Evolutionary conservation across 78 protist genomes (phyloP).

Genomic region (Guillardia theta): DNA sequence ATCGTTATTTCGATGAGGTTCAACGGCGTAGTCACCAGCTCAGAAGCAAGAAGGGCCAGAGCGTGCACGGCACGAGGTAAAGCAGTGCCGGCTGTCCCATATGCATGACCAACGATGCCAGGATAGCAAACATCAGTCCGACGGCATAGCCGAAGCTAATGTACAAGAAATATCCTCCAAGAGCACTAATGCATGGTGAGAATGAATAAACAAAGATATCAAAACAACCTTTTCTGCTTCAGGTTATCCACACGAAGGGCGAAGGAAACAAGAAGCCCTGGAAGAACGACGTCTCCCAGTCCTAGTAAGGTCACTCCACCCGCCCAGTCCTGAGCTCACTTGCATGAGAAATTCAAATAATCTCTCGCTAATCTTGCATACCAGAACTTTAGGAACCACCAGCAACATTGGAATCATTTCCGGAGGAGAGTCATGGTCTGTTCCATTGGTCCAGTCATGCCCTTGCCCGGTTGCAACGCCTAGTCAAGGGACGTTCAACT

Average conservation of each 20-base stretch:
- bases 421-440: neutral
- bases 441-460: no score
- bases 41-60: neutral
- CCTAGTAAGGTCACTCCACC: neutral
- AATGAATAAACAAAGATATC: neutral
- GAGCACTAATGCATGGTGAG: neutral
- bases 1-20: no score
- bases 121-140: neutral
- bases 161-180: neutral
- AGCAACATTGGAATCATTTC: slow-evolving; percentile 1
- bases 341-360: neutral
- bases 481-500: neutral
- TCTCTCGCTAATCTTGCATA: neutral
- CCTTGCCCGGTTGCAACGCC: no score
- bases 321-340: neutral
- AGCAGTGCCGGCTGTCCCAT: slow-evolving; percentile 13
- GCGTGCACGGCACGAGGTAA: slow-evolving; percentile 12
- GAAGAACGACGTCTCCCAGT: neutral
- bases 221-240: neutral
- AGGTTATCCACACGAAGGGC: neutral
- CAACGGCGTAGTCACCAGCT: no score
- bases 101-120: neutral
- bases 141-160: neutral
- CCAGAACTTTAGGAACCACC: neutral
- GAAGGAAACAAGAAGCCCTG: neutral